phyloP scores from a whole-genome alignment of 768 basidiomycete species.

The Asterophora lycoperdoides region DNA sequence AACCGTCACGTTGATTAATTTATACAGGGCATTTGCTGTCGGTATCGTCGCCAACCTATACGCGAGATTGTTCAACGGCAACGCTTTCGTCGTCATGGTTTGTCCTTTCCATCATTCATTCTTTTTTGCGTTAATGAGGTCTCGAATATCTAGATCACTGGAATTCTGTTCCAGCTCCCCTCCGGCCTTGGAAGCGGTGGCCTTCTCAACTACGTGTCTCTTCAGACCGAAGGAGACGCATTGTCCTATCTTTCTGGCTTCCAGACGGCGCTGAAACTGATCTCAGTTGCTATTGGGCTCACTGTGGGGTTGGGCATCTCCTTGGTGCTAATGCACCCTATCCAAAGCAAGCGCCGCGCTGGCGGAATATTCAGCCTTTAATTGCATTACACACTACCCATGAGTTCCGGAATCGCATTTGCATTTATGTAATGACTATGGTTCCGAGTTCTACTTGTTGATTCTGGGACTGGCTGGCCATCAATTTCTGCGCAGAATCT shows the following conservation, averaged over 20 bases:
- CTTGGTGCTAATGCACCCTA: slow-evolving; percentile 60
- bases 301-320: slow-evolving; percentile 77
- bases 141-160: slow-evolving; percentile 48
- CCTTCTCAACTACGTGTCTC: slow-evolving; percentile 63
- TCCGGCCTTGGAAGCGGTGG: slow-evolving; percentile 80
- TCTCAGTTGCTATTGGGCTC: slow-evolving; percentile 73
- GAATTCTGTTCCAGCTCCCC: slow-evolving; percentile 81
- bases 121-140: neutral
- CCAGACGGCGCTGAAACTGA: slow-evolving; percentile 69
- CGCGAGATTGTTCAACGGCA: slow-evolving; percentile 66
- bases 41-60: slow-evolving; percentile 78
- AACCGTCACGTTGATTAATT: neutral
- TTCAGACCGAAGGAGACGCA: slow-evolving; percentile 47
- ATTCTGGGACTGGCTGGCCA: no score
- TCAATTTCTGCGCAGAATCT: no score
- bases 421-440: no score
- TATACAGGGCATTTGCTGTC: slow-evolving; percentile 68
- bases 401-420: no score
- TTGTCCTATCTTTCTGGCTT: slow-evolving; percentile 66
- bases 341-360: slow-evolving; percentile 53
- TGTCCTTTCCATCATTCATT: slow-evolving; percentile 14
- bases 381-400: neutral
- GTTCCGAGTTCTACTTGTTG: no score
- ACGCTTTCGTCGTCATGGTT: slow-evolving; percentile 81
- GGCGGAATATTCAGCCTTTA: slow-evolving; percentile 62